These are phyloP conservation scores for Pseudogymnoascus sp. DNA, from an alignment of 2,329 filamentous ascomycete species.

Conservation along the genomic window DNA sequence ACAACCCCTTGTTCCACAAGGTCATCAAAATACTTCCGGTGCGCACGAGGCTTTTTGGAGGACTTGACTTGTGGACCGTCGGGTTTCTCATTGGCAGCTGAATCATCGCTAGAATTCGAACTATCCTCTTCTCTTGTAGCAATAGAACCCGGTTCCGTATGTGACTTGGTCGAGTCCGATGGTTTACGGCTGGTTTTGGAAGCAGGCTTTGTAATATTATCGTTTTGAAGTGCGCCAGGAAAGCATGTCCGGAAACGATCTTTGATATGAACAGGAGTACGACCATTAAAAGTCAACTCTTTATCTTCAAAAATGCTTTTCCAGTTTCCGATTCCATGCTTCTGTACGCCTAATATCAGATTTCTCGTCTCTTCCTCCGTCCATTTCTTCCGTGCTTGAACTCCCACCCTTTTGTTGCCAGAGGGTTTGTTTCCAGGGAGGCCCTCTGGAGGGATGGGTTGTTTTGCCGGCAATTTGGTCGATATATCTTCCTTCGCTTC, in stretches of 20 bases:
- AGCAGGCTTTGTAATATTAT: constrained; percentile 25
- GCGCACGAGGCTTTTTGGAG: constrained; percentile 43
- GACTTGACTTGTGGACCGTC: constrained; percentile 28
- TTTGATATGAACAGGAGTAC: constrained; percentile 56
- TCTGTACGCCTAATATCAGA: constrained; percentile 51
- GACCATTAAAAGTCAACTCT: constrained; percentile 52
- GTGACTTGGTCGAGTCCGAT: not conserved
- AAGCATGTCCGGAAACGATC: constrained; percentile 61
- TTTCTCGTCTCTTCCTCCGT: constrained; percentile 58
- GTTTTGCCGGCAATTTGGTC: not conserved
- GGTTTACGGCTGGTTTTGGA: constrained; percentile 23
- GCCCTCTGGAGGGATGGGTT: not conserved
- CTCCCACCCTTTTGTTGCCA: constrained; percentile 39
- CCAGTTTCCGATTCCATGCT: constrained; percentile 59
- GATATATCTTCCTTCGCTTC: constrained; percentile 12
- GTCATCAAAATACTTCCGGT: constrained; percentile 49
- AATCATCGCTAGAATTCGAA: constrained; percentile 11
- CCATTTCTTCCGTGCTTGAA: constrained; percentile 55
- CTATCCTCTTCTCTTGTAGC: constrained; percentile 17
- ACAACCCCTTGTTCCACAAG: constrained; percentile 51
- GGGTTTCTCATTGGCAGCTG: constrained; percentile 16
- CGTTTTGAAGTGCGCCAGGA: constrained; percentile 40
- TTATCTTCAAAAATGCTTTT: constrained; percentile 55
- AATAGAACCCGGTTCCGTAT: not conserved
- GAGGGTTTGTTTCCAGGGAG: constrained; percentile 29